Percentiles rank a stretch among this genome's conserved stretches.
These are phyloP conservation scores for Sanghuangporus weigelae DNA, from an alignment of 1,284 basidiomycete genomes.

Conservation along the genomic window DNA sequence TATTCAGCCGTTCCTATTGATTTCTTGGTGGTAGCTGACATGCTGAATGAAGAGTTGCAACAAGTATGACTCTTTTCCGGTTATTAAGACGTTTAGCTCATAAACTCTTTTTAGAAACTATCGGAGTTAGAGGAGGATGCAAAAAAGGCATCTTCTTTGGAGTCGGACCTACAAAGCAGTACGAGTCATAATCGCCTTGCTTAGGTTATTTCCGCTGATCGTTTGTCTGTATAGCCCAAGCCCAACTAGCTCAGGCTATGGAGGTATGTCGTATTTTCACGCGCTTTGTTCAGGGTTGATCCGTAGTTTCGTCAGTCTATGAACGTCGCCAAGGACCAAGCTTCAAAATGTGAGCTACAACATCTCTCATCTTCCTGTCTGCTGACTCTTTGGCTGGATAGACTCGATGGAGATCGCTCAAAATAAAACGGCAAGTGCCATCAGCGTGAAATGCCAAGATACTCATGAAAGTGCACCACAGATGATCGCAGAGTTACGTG, in stretches of 20 bases:
- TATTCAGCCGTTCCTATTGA: neutral
- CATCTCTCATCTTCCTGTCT: neutral
- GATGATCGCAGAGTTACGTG: neutral
- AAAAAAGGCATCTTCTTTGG: neutral
- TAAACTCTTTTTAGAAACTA: neutral
- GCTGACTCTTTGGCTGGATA: neutral
- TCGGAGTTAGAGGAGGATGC: neutral
- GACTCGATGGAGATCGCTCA: neutral
- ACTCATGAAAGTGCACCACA: neutral
- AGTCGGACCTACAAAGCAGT: slow-evolving; percentile 2
- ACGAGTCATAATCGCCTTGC: neutral
- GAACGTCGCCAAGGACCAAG: neutral
- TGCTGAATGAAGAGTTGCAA: slow-evolving; percentile 7
- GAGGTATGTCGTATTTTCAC: neutral
- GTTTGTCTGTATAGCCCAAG: neutral
- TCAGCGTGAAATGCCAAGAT: neutral
- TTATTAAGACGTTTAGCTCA: neutral
- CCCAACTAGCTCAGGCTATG: neutral
- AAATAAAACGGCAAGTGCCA: neutral
- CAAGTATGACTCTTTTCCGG: neutral
- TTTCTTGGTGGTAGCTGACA: neutral
- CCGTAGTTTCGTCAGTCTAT: neutral
- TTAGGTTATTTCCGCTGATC: neutral
- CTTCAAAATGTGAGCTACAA: neutral
- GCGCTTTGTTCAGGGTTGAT: no score